Evolutionary conservation across 371 early-diverging fungal species (phyloP).

Genomic region (Blakeslea trispora): DNA sequence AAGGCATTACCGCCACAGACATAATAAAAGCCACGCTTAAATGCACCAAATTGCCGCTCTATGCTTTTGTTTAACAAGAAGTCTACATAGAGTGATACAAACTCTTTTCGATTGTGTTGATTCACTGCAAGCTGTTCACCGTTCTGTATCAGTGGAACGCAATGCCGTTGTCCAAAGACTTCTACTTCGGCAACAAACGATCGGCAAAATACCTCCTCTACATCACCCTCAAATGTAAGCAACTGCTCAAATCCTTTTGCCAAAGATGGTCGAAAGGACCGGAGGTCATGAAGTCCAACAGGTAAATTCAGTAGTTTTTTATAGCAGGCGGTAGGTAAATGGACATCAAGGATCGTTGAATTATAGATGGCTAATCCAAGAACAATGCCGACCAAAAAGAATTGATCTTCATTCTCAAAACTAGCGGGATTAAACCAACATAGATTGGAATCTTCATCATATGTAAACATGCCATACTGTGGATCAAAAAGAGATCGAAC

Average conservation of each 20-base stretch:
- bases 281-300: slow-evolving; percentile 62
- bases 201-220: slow-evolving; percentile 82
- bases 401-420: slow-evolving; percentile 87
- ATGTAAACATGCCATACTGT: slow-evolving; percentile 77
- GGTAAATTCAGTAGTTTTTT: slow-evolving; percentile 86
- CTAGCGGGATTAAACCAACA: slow-evolving; percentile 93
- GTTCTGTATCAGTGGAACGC: slow-evolving; percentile 69
- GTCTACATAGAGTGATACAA: slow-evolving; percentile 82
- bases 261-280: slow-evolving; percentile 64
- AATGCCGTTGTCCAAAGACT: slow-evolving; percentile 72
- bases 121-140: slow-evolving; percentile 80
- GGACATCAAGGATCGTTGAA: slow-evolving; percentile 87
- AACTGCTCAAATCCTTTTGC: slow-evolving; percentile 84
- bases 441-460: slow-evolving; percentile 73
- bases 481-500: slow-evolving; percentile 92
- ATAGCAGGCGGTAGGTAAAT: slow-evolving; percentile 88
- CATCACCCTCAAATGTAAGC: slow-evolving; percentile 79
- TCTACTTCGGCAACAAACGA: slow-evolving; percentile 82
- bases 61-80: slow-evolving; percentile 80
- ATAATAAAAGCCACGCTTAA: slow-evolving; percentile 89
- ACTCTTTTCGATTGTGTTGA: slow-evolving; percentile 70
- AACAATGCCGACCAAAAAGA: slow-evolving; percentile 90
- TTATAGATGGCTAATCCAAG: slow-evolving; percentile 95
- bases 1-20: slow-evolving; percentile 92
- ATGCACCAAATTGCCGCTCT: slow-evolving; percentile 84